Evolutionary conservation across 768 basidiomycete species (phyloP), one percentile per base, ranked within the genome.

Genomic region (Tubosaeta sp.): DNA sequence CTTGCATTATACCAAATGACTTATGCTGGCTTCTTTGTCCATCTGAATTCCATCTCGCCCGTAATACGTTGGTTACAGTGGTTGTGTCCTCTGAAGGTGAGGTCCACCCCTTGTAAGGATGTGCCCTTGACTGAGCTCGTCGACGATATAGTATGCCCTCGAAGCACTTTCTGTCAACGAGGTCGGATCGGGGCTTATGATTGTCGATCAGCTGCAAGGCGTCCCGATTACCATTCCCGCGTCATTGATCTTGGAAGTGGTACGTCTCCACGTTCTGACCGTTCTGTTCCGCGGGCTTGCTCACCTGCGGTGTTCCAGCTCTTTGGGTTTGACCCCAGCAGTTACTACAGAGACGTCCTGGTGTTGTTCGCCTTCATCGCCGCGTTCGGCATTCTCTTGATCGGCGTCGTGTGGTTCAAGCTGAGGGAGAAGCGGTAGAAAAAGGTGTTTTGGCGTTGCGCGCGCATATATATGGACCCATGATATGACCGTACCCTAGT

Each of bases 21-120:
- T 0, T 91, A 78, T 58, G 91, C 91, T 1, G 91, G 91, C 13
- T 97, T 95, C 76, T 97, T 97, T 66, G 91, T 95, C 48, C 90
- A 95, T 65, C 77, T 95, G 51, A 70, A 73, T 55, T 75, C 79
- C 53, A 95, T 98, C 53, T 93, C 95, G 4, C 88, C 90, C 2
- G 91, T 95, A 2, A 78, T 98, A 1, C 80, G 95, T 14, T 98
- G 95, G 95, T 74, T 97, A 48, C 87, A 95, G 63, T 97, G 91
- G 86, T 60, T 95, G 52, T 88, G 87, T 49, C 88, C 90, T 35
- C 76, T 93, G 43, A 92, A 92, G 68, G 67, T 70, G 41, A 16
- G 57, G 35, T 43, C 16, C 10, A n/a, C 16, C 4, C 22, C 13
- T 8, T 16, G n/a, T 17, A 6, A 38, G 5, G 16, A 6, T 6